Evolutionary conservation across 2,329 filamentous ascomycete species (phyloP).

Genomic region (Ophiosphaerella korrae): DNA sequence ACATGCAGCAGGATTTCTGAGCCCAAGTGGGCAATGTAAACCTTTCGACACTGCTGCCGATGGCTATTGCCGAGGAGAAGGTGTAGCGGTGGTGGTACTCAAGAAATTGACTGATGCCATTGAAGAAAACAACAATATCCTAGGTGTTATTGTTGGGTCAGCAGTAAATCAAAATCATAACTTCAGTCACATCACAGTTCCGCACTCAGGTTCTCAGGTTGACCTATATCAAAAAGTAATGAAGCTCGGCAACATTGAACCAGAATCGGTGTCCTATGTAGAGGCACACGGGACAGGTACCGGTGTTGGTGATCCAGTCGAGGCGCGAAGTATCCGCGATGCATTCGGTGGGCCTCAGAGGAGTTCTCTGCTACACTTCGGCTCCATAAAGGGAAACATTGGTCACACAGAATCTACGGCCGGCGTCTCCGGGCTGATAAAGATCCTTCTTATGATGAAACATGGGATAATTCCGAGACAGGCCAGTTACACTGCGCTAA

Average conservation of each 20-base stretch:
- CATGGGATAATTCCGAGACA: slow-evolving; percentile 12
- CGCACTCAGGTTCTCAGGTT: slow-evolving; percentile 18
- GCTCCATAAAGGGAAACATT: slow-evolving; percentile 36
- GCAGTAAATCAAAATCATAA: slow-evolving; percentile 49
- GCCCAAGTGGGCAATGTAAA: slow-evolving; percentile 41
- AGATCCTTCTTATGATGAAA: slow-evolving; percentile 33
- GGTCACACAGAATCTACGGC: slow-evolving; percentile 41
- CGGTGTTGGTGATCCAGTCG: not conserved
- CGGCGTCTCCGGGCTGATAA: slow-evolving; percentile 35
- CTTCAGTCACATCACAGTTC: slow-evolving; percentile 25
- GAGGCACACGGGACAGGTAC: slow-evolving; percentile 37
- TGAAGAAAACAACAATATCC: slow-evolving; percentile 43
- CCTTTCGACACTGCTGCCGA: slow-evolving; percentile 20
- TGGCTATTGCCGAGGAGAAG: slow-evolving; percentile 42
- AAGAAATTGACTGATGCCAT: slow-evolving; percentile 39
- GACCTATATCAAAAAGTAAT: slow-evolving; percentile 18
- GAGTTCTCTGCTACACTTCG: slow-evolving; percentile 20
- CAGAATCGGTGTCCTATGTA: slow-evolving; percentile 27
- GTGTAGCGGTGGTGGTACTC: slow-evolving; percentile 29
- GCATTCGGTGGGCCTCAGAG: slow-evolving; percentile 10
- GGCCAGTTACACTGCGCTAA: not conserved
- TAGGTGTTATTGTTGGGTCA: slow-evolving; percentile 35
- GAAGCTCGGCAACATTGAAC: slow-evolving; percentile 40
- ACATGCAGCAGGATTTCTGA: slow-evolving; percentile 48
- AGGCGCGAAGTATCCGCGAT: not conserved